Evolutionary conservation across 2,329 filamentous ascomycete species (phyloP).

Genomic region (Emergomyces orientalis): DNA sequence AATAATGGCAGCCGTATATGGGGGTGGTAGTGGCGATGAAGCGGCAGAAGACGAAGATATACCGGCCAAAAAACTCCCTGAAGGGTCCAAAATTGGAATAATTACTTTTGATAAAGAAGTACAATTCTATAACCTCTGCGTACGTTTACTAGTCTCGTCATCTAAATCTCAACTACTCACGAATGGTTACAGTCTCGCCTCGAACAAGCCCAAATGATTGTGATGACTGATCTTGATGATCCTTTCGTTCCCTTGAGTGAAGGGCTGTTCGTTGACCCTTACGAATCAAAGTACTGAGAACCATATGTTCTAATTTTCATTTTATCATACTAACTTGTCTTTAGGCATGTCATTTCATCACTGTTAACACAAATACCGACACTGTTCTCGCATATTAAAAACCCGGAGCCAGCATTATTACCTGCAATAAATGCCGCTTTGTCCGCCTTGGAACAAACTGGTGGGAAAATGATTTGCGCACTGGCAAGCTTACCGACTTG

Average conservation of each 20-base stretch:
- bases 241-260: slow-evolving; percentile 89
- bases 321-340: slow-evolving; percentile 20
- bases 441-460: slow-evolving; percentile 73
- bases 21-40: slow-evolving; percentile 47
- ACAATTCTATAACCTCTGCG: slow-evolving; percentile 93
- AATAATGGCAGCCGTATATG: slow-evolving; percentile 75
- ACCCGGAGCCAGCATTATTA: slow-evolving; percentile 79
- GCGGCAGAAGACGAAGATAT: slow-evolving; percentile 48
- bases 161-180: slow-evolving; percentile 18
- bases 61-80: slow-evolving; percentile 53
- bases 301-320: not conserved
- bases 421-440: slow-evolving; percentile 76
- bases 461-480: slow-evolving; percentile 86
- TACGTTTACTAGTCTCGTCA: slow-evolving; percentile 39
- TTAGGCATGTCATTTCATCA: slow-evolving; percentile 66
- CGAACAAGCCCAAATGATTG: slow-evolving; percentile 91
- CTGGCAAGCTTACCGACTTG: slow-evolving; percentile 81
- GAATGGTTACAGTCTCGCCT: slow-evolving; percentile 50
- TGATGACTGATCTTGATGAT: slow-evolving; percentile 95
- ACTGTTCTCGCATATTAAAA: slow-evolving; percentile 81
- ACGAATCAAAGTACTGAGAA: slow-evolving; percentile 61
- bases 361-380: slow-evolving; percentile 73
- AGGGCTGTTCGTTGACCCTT: slow-evolving; percentile 87
- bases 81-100: slow-evolving; percentile 81
- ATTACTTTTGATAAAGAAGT: slow-evolving; percentile 94